These are phyloP conservation scores for Nissolia schottii DNA, from an alignment of 306 rosid genomes.

Conservation along the genomic window DNA sequence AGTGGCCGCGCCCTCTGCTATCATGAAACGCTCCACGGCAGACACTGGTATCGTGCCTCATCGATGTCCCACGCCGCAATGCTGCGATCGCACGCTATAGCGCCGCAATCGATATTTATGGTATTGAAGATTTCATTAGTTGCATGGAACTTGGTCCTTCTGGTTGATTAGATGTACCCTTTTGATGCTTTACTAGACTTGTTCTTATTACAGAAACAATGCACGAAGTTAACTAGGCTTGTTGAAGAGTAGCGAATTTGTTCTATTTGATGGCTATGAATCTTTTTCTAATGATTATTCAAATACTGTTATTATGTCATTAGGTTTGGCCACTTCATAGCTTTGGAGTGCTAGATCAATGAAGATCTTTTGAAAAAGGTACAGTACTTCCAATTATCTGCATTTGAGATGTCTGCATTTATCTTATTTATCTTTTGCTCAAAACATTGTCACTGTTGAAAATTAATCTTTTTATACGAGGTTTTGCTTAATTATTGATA, in stretches of 20 bases:
- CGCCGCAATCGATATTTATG: no score
- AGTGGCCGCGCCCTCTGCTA: no score
- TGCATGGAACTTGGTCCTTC: not conserved
- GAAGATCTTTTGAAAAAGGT: conserved; percentile 29
- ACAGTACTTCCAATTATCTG: not conserved
- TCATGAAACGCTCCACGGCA: no score
- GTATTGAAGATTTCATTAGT: not conserved
- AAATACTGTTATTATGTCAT: conserved; percentile 2
- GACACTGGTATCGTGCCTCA: no score
- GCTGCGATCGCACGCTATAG: no score
- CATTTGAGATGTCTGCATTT: not conserved
- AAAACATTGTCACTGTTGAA: not conserved
- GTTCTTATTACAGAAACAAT: not conserved
- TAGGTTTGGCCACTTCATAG: conserved; percentile 81
- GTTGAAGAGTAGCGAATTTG: not conserved
- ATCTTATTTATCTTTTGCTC: not conserved
- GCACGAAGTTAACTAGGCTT: not conserved
- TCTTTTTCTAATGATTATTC: not conserved
- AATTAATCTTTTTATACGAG: not conserved
- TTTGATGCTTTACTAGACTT: not conserved
- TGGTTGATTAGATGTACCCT: not conserved
- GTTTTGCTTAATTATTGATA: not conserved
- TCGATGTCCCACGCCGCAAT: no score
- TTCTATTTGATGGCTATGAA: not conserved
- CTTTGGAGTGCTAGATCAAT: conserved; percentile 51